Percentiles rank a stretch among this genome's conserved stretches.
Evolutionary conservation across 2,329 filamentous ascomycete species (phyloP).

Genomic region (Hypoxylon sp.): DNA sequence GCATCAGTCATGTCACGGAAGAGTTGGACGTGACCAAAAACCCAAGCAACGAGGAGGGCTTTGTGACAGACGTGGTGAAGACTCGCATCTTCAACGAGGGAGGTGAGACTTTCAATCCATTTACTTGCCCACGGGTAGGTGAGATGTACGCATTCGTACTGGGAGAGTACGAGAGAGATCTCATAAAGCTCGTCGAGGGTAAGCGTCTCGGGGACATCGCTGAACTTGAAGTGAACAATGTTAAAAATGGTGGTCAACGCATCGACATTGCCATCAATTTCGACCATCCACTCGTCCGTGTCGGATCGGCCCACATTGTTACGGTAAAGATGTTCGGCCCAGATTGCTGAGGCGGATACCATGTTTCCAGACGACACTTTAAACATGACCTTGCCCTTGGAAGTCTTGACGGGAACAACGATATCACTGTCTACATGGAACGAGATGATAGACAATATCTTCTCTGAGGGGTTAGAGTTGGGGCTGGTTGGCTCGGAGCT

Average conservation of each 20-base stretch:
- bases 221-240: constrained; percentile 50
- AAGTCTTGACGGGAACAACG: constrained; percentile 12
- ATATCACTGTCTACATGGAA: constrained; percentile 38
- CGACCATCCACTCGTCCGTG: constrained; percentile 29
- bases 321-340: constrained; percentile 41
- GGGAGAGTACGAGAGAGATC: constrained; percentile 35
- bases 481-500: neutral
- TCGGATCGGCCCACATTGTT: constrained; percentile 4
- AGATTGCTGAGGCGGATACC: constrained; percentile 45
- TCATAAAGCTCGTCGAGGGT: constrained; percentile 46
- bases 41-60: constrained; percentile 46
- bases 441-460: neutral
- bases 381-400: constrained; percentile 12
- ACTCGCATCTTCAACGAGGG: constrained; percentile 17
- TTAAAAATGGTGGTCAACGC: constrained; percentile 44
- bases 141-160: constrained; percentile 48
- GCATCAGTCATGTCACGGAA: constrained; percentile 47
- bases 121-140: constrained; percentile 47
- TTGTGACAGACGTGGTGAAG: constrained; percentile 44
- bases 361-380: constrained; percentile 43
- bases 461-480: neutral
- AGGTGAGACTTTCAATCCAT: constrained; percentile 41
- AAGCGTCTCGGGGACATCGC: constrained; percentile 33
- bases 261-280: constrained; percentile 37
- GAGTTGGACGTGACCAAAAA: constrained; percentile 44